These are phyloP conservation scores for Hippophae gyantsensis DNA, from an alignment of 306 rosid genomes.

Conservation along the genomic window DNA sequence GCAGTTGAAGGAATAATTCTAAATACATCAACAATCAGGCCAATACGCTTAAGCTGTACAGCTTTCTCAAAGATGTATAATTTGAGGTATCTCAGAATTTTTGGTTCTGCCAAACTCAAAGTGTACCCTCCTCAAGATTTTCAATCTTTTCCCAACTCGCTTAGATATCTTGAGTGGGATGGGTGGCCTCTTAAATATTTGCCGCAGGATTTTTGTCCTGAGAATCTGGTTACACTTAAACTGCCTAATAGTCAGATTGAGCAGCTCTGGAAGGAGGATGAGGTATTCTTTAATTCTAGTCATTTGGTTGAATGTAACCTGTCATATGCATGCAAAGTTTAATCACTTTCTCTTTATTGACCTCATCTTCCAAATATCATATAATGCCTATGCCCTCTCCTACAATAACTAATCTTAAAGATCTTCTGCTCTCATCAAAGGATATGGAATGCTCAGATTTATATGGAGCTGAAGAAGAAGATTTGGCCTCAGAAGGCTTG, in stretches of 20 bases:
- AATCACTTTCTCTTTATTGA: too few relatives aligned
- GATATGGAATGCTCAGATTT: background rate
- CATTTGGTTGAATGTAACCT: too few relatives aligned
- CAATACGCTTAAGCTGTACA: background rate
- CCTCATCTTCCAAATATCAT: too few relatives aligned
- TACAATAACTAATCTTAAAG: background rate
- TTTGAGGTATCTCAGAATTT: background rate
- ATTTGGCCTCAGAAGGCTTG: background rate
- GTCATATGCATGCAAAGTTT: too few relatives aligned
- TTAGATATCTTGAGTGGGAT: conserved; percentile 11
- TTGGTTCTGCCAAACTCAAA: background rate
- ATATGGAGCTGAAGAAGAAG: background rate
- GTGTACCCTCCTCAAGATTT: background rate
- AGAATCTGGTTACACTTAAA: too few relatives aligned
- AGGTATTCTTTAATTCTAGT: too few relatives aligned
- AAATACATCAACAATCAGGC: background rate
- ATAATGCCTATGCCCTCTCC: too few relatives aligned
- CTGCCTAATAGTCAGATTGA: too few relatives aligned
- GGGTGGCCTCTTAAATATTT: background rate
- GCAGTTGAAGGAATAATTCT: conserved; percentile 14
- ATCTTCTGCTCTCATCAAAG: background rate
- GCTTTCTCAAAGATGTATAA: conserved; percentile 8
- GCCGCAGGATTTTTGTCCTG: too few relatives aligned
- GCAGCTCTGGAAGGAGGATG: too few relatives aligned
- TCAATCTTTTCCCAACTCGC: background rate